Percentiles rank a stretch among this genome's conserved stretches.
Evolutionary conservation across 2,329 filamentous ascomycete species (phyloP).

Genomic region (Seiridium cupressi): DNA sequence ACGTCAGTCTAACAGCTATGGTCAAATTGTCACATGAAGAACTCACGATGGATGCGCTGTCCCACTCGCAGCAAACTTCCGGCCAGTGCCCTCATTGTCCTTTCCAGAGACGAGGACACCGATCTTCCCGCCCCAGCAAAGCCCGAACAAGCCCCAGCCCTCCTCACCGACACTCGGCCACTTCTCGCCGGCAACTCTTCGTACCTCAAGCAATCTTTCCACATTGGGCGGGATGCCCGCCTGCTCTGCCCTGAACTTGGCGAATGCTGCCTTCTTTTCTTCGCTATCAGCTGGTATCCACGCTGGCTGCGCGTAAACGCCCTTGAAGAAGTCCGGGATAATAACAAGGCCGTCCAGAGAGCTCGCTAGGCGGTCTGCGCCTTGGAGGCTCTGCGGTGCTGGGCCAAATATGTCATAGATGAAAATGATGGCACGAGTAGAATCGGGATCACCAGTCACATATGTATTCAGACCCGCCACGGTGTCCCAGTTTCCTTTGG

Average conservation of each 20-base stretch:
- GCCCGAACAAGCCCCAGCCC: conserved; percentile 41
- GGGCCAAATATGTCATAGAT: conserved; percentile 49
- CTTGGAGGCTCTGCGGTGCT: conserved; percentile 43
- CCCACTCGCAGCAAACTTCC: conserved; percentile 33
- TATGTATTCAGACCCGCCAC: conserved; percentile 36
- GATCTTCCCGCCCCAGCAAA: conserved; percentile 51
- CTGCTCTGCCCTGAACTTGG: conserved; percentile 27
- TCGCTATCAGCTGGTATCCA: conserved; percentile 39
- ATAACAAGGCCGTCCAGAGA: conserved; percentile 36
- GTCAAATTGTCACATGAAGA: background rate
- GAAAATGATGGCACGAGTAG: conserved; percentile 37
- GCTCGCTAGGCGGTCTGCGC: conserved; percentile 42
- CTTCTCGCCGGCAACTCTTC: conserved; percentile 26
- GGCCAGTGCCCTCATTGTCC: conserved; percentile 30
- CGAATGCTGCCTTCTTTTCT: conserved; percentile 36
- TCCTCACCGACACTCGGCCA: conserved; percentile 38
- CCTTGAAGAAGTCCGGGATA: conserved; percentile 38
- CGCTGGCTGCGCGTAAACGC: conserved; percentile 26
- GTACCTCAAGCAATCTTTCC: conserved; percentile 27
- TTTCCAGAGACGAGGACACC: conserved; percentile 34
- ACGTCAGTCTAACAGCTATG: too few relatives aligned
- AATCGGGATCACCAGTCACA: conserved; percentile 29
- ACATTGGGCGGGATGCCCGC: conserved; percentile 28
- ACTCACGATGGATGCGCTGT: conserved; percentile 29
- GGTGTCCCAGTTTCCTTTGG: conserved; percentile 37